phyloP scores from a whole-genome alignment of 1,284 basidiomycete genomes.

The Gomphus bonarii region DNA sequence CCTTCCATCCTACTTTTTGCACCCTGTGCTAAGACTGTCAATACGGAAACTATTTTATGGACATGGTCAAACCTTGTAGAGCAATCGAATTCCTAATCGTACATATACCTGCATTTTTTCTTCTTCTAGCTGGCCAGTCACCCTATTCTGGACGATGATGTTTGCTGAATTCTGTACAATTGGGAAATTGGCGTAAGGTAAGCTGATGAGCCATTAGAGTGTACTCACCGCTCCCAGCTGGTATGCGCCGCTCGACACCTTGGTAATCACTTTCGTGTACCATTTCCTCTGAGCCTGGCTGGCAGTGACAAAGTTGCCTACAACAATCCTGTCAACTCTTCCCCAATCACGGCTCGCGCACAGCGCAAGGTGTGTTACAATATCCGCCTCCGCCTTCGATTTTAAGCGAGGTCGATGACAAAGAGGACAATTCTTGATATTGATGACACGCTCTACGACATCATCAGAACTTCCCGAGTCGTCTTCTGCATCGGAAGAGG shows the following conservation, averaged over 20 bases:
- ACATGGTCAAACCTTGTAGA: constrained; percentile 66
- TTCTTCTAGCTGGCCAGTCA: constrained; percentile 88
- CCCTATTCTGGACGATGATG: constrained; percentile 89
- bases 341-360: constrained; percentile 93
- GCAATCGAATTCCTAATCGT: constrained; percentile 78
- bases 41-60: not conserved
- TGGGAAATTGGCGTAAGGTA: not conserved
- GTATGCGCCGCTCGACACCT: constrained; percentile 81
- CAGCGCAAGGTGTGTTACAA: constrained; percentile 86
- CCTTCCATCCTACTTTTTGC: constrained; percentile 88
- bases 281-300: constrained; percentile 96
- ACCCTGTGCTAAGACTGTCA: constrained; percentile 35
- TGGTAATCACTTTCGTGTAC: constrained; percentile 83
- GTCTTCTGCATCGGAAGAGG: constrained; percentile 38
- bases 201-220: not conserved
- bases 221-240: constrained; percentile 74
- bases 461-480: constrained; percentile 29
- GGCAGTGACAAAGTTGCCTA: constrained; percentile 93
- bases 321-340: constrained; percentile 79
- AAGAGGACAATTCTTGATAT: constrained; percentile 87
- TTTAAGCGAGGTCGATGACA: constrained; percentile 84
- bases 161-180: constrained; percentile 91
- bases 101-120: constrained; percentile 99
- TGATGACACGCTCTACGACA: constrained; percentile 83
- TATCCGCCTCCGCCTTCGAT: constrained; percentile 85